phyloP scores from a whole-genome alignment of 805 yeast genomes.

The Pichia eremophila region DNA sequence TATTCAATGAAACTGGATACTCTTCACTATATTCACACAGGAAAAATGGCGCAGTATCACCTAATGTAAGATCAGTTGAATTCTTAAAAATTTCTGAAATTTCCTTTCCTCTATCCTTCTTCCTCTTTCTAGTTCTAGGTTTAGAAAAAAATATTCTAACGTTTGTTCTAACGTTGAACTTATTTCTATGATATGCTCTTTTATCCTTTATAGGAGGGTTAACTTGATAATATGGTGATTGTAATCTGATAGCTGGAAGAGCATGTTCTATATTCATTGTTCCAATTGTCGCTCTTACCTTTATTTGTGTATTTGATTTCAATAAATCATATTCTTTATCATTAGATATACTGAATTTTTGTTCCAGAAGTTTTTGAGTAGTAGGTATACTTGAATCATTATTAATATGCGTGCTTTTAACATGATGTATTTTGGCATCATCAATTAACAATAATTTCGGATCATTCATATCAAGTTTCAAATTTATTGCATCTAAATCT shows the following conservation, averaged over 20 bases:
- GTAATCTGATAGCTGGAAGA: slow-evolving; percentile 75
- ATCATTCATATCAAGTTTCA: slow-evolving; percentile 78
- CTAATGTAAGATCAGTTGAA: slow-evolving; percentile 68
- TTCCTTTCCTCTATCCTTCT: slow-evolving; percentile 81
- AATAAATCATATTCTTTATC: slow-evolving; percentile 78
- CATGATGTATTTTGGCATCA: slow-evolving; percentile 8
- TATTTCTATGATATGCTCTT: slow-evolving; percentile 73
- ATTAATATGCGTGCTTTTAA: slow-evolving; percentile 9
- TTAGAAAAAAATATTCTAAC: slow-evolving; percentile 67
- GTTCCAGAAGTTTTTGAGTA: slow-evolving; percentile 42
- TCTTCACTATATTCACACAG: slow-evolving; percentile 89
- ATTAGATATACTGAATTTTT: slow-evolving; percentile 76
- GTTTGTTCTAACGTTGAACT: slow-evolving; percentile 69
- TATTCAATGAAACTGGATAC: slow-evolving; percentile 69
- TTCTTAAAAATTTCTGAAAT: slow-evolving; percentile 61
- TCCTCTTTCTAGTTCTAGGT: slow-evolving; percentile 69
- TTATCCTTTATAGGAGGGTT: slow-evolving; percentile 55
- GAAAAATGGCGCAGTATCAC: slow-evolving; percentile 73
- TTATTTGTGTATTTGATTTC: slow-evolving; percentile 80
- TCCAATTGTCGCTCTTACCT: slow-evolving; percentile 87
- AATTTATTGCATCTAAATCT: slow-evolving; percentile 25
- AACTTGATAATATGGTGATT: slow-evolving; percentile 86
- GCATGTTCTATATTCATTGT: slow-evolving; percentile 88
- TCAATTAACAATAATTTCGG: slow-evolving; percentile 64
- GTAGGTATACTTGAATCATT: slow-evolving; percentile 37